Percentiles rank a stretch among this genome's conserved stretches.
Evolutionary conservation across 768 basidiomycete genomes (phyloP).

Genomic region (Suillus subluteus): DNA sequence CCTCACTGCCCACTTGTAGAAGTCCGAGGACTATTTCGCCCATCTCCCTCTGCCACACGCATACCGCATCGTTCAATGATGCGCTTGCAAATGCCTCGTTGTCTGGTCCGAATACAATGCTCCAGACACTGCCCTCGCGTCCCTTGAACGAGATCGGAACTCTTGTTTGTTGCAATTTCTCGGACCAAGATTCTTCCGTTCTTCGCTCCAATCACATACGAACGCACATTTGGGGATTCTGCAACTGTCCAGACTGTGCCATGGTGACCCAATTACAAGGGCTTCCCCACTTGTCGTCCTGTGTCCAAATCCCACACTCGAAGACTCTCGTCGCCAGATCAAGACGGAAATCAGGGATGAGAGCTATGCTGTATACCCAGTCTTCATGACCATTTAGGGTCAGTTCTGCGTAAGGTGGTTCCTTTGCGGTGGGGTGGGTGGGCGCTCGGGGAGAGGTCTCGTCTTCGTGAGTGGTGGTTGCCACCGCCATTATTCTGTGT

Average conservation of each 20-base stretch:
- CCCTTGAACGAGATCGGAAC: not conserved
- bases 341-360: not conserved
- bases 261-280: not conserved
- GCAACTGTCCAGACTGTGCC: not conserved
- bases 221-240: not conserved
- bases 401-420: not conserved
- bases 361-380: not conserved
- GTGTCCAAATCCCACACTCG: not conserved
- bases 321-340: not conserved
- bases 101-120: not conserved
- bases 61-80: not conserved
- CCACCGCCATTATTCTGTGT: not conserved
- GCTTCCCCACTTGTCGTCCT: not conserved
- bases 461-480: not conserved
- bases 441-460: not conserved
- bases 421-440: not conserved
- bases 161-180: not conserved
- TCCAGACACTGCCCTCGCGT: not conserved
- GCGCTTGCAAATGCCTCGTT: not conserved
- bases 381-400: not conserved
- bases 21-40: too few species aligned
- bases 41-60: not conserved
- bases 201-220: not conserved
- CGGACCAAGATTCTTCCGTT: not conserved
- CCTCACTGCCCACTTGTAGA: not conserved